phyloP scores from a whole-genome alignment of 2,329 filamentous ascomycete genomes.

The Talaromyces rugulosus region DNA sequence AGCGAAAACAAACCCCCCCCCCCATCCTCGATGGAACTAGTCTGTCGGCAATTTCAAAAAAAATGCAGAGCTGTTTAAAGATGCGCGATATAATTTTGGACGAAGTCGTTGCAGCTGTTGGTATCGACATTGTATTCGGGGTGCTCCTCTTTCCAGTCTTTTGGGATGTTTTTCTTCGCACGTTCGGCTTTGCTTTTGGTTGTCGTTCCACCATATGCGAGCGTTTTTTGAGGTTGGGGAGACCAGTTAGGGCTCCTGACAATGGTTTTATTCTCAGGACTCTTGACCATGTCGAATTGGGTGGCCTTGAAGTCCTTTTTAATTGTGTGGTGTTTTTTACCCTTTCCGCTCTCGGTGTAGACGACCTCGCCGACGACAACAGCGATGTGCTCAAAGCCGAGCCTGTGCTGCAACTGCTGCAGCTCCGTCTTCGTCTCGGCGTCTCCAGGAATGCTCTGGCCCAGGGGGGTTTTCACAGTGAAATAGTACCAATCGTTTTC shows the following conservation, averaged over 20 bases:
- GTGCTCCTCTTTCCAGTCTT: background rate
- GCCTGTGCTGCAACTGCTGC: background rate
- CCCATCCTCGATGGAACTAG: too few relatives aligned
- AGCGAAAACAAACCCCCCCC: too few relatives aligned
- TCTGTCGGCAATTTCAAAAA: too few relatives aligned
- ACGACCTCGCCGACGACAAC: background rate
- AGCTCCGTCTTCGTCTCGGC: background rate
- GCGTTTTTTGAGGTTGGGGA: background rate
- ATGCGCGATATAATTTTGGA: background rate
- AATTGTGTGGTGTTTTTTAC: background rate
- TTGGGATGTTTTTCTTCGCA: too few relatives aligned
- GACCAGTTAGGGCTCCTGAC: too few relatives aligned
- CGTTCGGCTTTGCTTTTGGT: background rate
- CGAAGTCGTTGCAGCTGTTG: background rate
- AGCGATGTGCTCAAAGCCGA: background rate
- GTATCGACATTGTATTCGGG: background rate
- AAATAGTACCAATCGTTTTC: background rate
- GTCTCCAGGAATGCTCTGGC: background rate
- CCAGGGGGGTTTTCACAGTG: background rate
- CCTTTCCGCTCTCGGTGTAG: background rate
- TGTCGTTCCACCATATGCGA: background rate
- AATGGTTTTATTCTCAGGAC: too few relatives aligned
- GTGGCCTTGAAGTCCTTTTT: background rate
- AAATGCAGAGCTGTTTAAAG: background rate
- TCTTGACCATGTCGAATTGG: background rate